Evolutionary conservation across 257 asterid species (phyloP).

Genomic region (Knoxia roxburghii): DNA sequence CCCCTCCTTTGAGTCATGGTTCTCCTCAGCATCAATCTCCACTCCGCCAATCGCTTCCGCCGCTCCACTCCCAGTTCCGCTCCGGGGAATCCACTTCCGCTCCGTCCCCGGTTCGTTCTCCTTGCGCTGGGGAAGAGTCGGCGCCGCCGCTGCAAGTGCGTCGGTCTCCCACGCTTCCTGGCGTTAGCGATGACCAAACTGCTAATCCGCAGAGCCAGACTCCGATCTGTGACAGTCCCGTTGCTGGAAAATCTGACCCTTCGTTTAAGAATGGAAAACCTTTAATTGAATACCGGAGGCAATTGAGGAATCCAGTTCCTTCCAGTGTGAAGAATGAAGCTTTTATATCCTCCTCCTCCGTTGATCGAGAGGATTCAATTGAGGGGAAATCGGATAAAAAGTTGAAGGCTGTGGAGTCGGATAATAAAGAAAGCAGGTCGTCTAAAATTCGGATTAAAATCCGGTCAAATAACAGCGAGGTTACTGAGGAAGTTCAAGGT

Average conservation of each 20-base stretch:
- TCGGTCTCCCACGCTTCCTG: conserved; percentile 37
- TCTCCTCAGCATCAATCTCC: conserved; percentile 11
- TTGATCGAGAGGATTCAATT: conserved; percentile 11
- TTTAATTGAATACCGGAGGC: conserved; percentile 10
- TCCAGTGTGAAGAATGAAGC: conserved; percentile 12
- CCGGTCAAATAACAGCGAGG: conserved; percentile 18
- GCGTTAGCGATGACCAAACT: not conserved
- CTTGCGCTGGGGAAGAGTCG: not conserved
- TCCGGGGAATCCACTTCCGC: not conserved
- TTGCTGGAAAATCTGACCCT: conserved; percentile 25
- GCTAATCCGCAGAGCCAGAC: conserved; percentile 21
- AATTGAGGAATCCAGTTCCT: conserved; percentile 10
- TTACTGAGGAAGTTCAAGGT: conserved; percentile 5
- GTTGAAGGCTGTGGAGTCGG: conserved; percentile 18
- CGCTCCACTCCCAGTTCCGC: not conserved
- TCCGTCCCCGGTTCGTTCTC: conserved; percentile 5
- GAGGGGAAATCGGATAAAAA: conserved; percentile 24
- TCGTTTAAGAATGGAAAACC: conserved; percentile 27
- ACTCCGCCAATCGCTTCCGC: conserved; percentile 6
- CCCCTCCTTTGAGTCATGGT: conserved; percentile 8
- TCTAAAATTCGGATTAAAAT: conserved; percentile 37
- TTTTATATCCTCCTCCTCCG: not conserved
- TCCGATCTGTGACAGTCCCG: conserved; percentile 33
- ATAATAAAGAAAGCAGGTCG: conserved; percentile 17
- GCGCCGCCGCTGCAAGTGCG: conserved; percentile 30